phyloP scores from a whole-genome alignment of 2,329 filamentous ascomycete genomes.

The Grosmannia serpens region DNA sequence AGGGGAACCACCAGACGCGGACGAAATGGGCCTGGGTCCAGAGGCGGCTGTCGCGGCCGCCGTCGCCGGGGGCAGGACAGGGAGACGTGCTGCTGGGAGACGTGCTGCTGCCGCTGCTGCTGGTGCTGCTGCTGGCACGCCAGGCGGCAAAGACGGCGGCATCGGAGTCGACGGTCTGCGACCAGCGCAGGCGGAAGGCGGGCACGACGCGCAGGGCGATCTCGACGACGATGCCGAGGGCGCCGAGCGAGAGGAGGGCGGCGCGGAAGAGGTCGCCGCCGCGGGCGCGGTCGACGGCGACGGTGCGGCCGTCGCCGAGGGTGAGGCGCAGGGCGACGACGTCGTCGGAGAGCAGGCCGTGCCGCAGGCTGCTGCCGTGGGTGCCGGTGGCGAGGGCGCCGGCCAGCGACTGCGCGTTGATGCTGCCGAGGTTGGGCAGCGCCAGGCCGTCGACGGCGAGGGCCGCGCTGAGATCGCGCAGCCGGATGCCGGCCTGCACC shows the following conservation, averaged over 20 bases:
- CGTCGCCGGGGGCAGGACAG: conserved; percentile 52
- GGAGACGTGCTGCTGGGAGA: no score
- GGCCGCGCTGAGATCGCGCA: conserved; percentile 60
- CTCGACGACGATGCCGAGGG: conserved; percentile 82
- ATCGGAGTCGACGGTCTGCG: conserved; percentile 66
- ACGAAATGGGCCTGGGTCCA: conserved; percentile 86
- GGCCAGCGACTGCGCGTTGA: conserved; percentile 86
- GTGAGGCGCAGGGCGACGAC: conserved; percentile 68
- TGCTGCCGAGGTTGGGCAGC: conserved; percentile 87
- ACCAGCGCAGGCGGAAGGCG: conserved; percentile 77
- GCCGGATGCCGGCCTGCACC: conserved; percentile 79
- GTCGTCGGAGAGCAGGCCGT: conserved; percentile 75
- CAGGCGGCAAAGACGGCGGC: conserved; percentile 53
- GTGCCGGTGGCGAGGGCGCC: conserved; percentile 90
- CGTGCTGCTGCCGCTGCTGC: no score
- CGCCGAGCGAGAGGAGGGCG: conserved; percentile 75
- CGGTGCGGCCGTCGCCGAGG: conserved; percentile 65
- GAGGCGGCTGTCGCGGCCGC: conserved; percentile 54
- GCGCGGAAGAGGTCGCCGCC: conserved; percentile 75
- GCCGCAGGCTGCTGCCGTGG: conserved; percentile 74
- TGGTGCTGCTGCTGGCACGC: no score
- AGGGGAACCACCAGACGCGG: conserved; percentile 95
- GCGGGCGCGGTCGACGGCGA: conserved; percentile 56
- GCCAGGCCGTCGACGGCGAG: conserved; percentile 68
- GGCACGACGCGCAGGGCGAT: conserved; percentile 74